Base-by-base conservation (phyloP, 495 filamentous ascomycete species). In the Aspergillus taichungensis region DNA sequence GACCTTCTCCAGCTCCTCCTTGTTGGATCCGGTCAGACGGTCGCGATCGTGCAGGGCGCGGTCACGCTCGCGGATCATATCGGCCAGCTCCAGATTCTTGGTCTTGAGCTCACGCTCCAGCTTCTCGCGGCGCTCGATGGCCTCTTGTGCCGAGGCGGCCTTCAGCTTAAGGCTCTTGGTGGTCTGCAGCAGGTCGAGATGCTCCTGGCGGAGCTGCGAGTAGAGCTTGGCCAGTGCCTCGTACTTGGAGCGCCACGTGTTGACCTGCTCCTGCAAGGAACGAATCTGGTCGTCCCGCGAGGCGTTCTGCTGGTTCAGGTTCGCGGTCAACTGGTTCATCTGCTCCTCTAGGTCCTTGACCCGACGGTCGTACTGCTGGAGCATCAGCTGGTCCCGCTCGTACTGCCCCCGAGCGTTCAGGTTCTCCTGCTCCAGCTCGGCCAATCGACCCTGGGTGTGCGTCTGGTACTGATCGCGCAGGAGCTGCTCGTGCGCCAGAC, bases 41-140 rank as follows among this genome's bases (percentile, higher is more conserved):
- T 98, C 92, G 51, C 87, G 81, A 36, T 98, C 94, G 50, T 95
- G 87, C 34, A 95, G 63, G n/a, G 92, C 92, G 53, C 92, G 80
- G 61, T 98, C 92, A 56, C 92, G 76, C 64, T 98, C 92, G 5
- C 92, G 80, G 47, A 98, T 98, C 92, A 98, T 96, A 62, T 97
- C 91, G 40, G 92, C 92, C 35, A 98, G 71, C 66, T 98, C 94
- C 12, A 97, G 73, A 60, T 97, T 98, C 79, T 96, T 98, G 14
- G 89, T 94, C 75, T 98, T 98, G 58, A 97, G 84, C 65, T 98
- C 92, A 8, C 91, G 82, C 67, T 96, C 87, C 46, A 98, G 76
- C 69, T 91, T 95, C 67, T 98, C 94, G 13, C 91, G 82, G 44
- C 78, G 81, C 14, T 97, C 94, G 51, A 97, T 95, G 3, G 94